Base-by-base conservation (phyloP, 768 basidiomycete genomes). In the Asterophora lycoperdoides region DNA sequence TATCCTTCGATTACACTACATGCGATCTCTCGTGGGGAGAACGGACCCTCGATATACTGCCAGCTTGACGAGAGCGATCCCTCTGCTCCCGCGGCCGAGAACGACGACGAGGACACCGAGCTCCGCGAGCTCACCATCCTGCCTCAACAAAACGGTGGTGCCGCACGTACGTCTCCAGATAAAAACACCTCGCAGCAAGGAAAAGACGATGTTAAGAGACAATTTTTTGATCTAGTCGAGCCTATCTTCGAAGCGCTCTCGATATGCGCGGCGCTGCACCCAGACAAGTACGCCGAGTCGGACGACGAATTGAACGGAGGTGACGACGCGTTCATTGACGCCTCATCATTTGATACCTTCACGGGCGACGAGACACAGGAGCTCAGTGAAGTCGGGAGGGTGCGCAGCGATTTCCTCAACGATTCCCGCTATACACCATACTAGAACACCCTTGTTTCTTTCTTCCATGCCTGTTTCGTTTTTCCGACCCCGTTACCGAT, bases 1-100 rank as follows among this genome's bases (percentile, higher is more conserved):
- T 98, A 95, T 64, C 92, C 90, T 8, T 74, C 85, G 5, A 89
- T 99, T 61, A 95, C 92, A 1, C 78, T 99, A 2, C 96, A 99
- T 59, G 96, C 96, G 19, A 78, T 94, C 46, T 90, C 93, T 1
- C 84, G 92, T 38, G 75, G 78, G 2, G 79, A 81, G 36, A 52
- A 68, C 8, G 75, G 73, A 0, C 83, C 89, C 3, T 86, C 82
- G 6, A 78, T 98, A 62, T 98, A 97, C 66, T 96, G 93, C 63
- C 96, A 99, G 57, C 78, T 98, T 9, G 94, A 96, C 57, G 91
- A 91, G 52, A 60, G 62, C 42, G 67, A 68, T n/a, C 68, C 63
- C 11, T 61, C 60, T 43, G 66, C 63, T 18, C 57, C 41, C 9
- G 68, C 68, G 26, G 66, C 75, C 26, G 73, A 71, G 30, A 72